phyloP scores from a whole-genome alignment of 768 basidiomycete genomes.

The Xerocomellus intermedius region DNA sequence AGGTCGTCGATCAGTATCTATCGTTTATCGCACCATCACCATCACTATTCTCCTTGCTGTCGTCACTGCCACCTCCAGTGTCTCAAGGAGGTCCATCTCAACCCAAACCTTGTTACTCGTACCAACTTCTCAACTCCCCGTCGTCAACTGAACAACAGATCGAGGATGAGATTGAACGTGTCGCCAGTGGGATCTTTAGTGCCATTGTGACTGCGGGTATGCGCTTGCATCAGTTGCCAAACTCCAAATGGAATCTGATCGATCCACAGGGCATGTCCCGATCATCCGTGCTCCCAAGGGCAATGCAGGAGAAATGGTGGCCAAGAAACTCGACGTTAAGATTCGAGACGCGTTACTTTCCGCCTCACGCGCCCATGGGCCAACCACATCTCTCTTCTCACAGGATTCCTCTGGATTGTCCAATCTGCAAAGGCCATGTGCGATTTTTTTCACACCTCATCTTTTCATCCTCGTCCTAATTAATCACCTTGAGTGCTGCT shows the following conservation, averaged over 20 bases:
- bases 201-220: conserved; percentile 84
- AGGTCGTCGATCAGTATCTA: conserved; percentile 96
- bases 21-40: conserved; percentile 94
- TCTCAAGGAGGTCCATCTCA: conserved; percentile 36
- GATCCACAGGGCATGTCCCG: conserved; percentile 76
- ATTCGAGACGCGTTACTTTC: conserved; percentile 82
- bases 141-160: conserved; percentile 87
- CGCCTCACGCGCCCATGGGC: conserved; percentile 57
- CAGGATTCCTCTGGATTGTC: conserved; percentile 83
- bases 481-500: conserved; percentile 66
- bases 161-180: conserved; percentile 88
- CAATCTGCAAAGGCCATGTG: conserved; percentile 84
- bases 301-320: conserved; percentile 99
- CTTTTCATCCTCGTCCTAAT: conserved; percentile 7
- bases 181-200: conserved; percentile 88
- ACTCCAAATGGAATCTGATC: neutral
- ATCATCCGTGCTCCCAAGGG: conserved; percentile 93
- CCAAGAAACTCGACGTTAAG: conserved; percentile 89
- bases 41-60: conserved; percentile 87
- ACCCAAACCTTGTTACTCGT: conserved; percentile 55
- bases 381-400: conserved; percentile 63
- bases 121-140: conserved; percentile 88
- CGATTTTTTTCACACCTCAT: conserved; percentile 25
- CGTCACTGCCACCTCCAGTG: conserved; percentile 46
- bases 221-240: conserved; percentile 17